Evolutionary conservation across 1,139 yeast species (phyloP), one percentile per base, ranked within the genome.

Genomic region (Debaryomyces coudertii): DNA sequence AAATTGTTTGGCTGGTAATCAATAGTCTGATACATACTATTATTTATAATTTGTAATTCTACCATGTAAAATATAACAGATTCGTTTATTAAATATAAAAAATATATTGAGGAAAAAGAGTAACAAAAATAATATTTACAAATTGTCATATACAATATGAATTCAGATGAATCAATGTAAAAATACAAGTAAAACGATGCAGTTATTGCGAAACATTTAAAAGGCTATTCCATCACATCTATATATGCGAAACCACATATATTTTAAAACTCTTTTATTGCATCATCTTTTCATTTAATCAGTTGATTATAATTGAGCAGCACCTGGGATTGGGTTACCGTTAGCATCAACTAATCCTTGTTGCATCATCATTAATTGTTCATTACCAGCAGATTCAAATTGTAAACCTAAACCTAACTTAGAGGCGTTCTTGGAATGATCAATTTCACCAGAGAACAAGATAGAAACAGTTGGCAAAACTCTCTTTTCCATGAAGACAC

Each of bases 351-450:
- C 66, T 71, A 87, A 76, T 60, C 93, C 93, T 70, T 86, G 90
- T 76, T 87, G 95, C 79, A 75, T 75, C 75, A 75, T 67, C 78
- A 78, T 69, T 60, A 89, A 80, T 74, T 90, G 93, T 71, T 90
- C 96, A 62, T 87, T 85, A 65, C 97, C 97, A 52, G 97, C 96
- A 50, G 89, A 80, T 76, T 93, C 98, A 56, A 93, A 85, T 76
- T 90, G 97, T 61, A 93, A 79, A 68, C 98, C 99, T 60, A 92
- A 82, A 65, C 99, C 99, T 55, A 92, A 75, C 68, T 85, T 86
- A 51, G 93, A 85, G 42, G 90, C 76, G 66, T 83, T 82, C 76
- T 92, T 92, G 62, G 78, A 73, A 69, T 95, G 98, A 69, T 93
- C 98, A 56, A 93, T 83, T 71, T 93, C 97, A 42, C 80, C 97